Percentiles rank a stretch among this genome's conserved stretches.
Conservation (phyloP, 345 rosid species). For the Brassica napus region Da-Ae NC_063434.1:27758501-27759000, state of each 20-base stretch:
- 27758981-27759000: no score
- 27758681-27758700: background rate
- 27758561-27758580: background rate
- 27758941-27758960: no score
- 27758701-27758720: no score
- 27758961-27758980: no score
- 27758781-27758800: background rate
- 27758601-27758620: background rate
- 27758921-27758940: no score
- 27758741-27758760: no score
- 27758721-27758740: no score
- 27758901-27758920: background rate
- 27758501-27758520: background rate
- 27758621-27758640: background rate
- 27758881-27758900: background rate
- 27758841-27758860: background rate
- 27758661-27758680: background rate
- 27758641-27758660: background rate
- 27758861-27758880: background rate
- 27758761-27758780: no score
- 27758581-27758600: no score
- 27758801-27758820: background rate
- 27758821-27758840: background rate
- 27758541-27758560: background rate
- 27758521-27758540: background rate